Evolutionary conservation across 116 monocot species (phyloP).

Genomic region (Posidonia oceanica): DNA sequence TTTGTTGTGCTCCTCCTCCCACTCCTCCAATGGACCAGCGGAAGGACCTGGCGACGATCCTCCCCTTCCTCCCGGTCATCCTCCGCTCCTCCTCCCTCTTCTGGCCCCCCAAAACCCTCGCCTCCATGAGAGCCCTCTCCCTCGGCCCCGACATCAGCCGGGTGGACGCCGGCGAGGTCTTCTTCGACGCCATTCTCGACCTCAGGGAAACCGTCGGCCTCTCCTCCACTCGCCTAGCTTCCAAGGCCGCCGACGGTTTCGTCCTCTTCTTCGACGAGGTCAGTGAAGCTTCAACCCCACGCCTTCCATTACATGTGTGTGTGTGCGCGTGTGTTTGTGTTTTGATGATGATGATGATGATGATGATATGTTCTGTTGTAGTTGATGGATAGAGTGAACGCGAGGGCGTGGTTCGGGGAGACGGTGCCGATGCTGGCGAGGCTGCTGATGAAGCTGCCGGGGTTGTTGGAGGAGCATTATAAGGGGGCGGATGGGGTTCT

Average conservation of each 20-base stretch:
- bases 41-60: slow-evolving; percentile 50
- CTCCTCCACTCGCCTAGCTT: slow-evolving; percentile 24
- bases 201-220: slow-evolving; percentile 51
- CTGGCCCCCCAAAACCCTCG: slow-evolving; percentile 51
- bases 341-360: background rate
- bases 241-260: slow-evolving; percentile 39
- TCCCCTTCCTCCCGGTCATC: slow-evolving; percentile 56
- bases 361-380: slow-evolving; percentile 10
- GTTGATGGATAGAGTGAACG: slow-evolving; percentile 53
- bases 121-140: slow-evolving; percentile 47
- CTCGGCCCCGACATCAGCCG: slow-evolving; percentile 59
- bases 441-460: slow-evolving; percentile 52
- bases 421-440: slow-evolving; percentile 50
- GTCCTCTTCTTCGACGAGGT: slow-evolving; percentile 80
- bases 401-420: slow-evolving; percentile 71
- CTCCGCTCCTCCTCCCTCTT: slow-evolving; percentile 44
- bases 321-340: background rate
- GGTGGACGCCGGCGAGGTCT: slow-evolving; percentile 50
- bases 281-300: too few relatives aligned
- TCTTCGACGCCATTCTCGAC: slow-evolving; percentile 56
- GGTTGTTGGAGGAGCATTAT: slow-evolving; percentile 65
- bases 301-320: background rate
- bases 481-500: slow-evolving; percentile 29
- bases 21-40: slow-evolving; percentile 64
- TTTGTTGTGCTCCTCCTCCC: too few relatives aligned